Conservation (phyloP, 768 basidiomycete genomes). For the Fistulinella prunicolor region DNA sequence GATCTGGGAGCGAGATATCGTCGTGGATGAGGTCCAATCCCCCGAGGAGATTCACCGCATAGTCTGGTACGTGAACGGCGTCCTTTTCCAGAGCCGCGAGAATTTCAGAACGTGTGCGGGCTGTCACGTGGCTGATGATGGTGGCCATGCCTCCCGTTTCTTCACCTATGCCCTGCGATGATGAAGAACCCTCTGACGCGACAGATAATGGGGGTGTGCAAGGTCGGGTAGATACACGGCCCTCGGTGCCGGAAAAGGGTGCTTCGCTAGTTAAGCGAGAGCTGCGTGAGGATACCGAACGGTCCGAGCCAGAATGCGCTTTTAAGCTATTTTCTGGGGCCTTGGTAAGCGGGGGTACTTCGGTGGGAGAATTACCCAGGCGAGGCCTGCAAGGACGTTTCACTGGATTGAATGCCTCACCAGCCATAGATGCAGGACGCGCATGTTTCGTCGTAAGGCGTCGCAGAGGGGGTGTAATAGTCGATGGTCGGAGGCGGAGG, state of each 20-base stretch:
- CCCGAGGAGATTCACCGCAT: constrained; percentile 43
- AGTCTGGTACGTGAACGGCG: constrained; percentile 40
- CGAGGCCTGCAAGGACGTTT: constrained; percentile 29
- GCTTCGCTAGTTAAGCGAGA: constrained; percentile 24
- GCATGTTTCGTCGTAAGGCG: constrained; percentile 26
- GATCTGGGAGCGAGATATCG: constrained; percentile 31
- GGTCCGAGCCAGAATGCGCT: constrained; percentile 15
- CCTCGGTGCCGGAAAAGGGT: constrained; percentile 22
- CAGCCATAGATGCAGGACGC: constrained; percentile 25
- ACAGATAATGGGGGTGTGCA: constrained; percentile 30
- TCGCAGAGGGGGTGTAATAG: constrained; percentile 25
- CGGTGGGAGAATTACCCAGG: constrained; percentile 16
- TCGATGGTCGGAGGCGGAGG: constrained; percentile 33
- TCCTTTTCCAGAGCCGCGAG: constrained; percentile 34
- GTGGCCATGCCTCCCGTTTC: constrained; percentile 33
- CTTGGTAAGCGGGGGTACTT: constrained; percentile 15
- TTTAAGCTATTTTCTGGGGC: constrained; percentile 16
- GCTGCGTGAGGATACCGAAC: constrained; percentile 16
- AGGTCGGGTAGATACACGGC: constrained; percentile 24
- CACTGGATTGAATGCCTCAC: constrained; percentile 27
- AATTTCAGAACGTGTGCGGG: constrained; percentile 38
- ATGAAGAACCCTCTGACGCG: constrained; percentile 23
- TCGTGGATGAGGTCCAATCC: constrained; percentile 39
- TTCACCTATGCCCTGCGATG: constrained; percentile 20
- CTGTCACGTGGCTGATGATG: constrained; percentile 34